Percentiles rank a stretch among this genome's conserved stretches.
Evolutionary conservation across 1,139 yeast species (phyloP).

Genomic region (Neolecta irregularis): DNA sequence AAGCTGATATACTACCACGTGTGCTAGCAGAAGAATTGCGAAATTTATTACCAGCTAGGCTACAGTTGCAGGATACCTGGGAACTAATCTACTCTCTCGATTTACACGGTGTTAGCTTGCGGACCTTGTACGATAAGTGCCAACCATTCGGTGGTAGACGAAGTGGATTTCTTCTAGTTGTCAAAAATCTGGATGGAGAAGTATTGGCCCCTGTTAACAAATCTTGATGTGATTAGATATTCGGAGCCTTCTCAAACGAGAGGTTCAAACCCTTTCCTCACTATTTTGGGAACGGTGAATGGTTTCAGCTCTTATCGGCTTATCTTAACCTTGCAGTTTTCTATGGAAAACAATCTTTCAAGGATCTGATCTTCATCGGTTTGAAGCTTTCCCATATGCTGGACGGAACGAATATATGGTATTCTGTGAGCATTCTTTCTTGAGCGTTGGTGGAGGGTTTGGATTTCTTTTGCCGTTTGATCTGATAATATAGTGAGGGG

Average conservation of each 20-base stretch:
- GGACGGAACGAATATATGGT: conserved; percentile 77
- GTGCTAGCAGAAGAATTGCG: conserved; percentile 65
- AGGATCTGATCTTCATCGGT: conserved; percentile 25
- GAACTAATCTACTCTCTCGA: conserved; percentile 62
- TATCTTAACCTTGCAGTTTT: conserved; percentile 6
- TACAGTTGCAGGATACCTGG: conserved; percentile 71
- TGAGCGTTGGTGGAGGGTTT: conserved; percentile 92
- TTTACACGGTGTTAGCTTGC: conserved; percentile 79
- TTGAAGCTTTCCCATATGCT: conserved; percentile 77
- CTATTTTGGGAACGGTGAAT: conserved; percentile 88
- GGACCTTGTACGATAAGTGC: conserved; percentile 44
- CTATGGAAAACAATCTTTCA: conserved; percentile 9
- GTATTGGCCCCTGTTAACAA: conserved; percentile 50
- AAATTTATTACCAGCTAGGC: conserved; percentile 54
- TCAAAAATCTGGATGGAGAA: conserved; percentile 41
- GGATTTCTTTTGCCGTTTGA: too few relatives aligned
- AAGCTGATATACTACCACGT: conserved; percentile 37
- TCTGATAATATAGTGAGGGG: too few relatives aligned
- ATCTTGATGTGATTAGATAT: conserved; percentile 36
- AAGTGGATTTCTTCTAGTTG: conserved; percentile 23
- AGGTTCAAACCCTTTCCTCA: conserved; percentile 51
- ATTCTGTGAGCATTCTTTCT: conserved; percentile 60
- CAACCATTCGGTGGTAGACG: conserved; percentile 23
- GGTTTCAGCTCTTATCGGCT: conserved; percentile 32
- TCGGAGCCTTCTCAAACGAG: conserved; percentile 79